These are phyloP conservation scores for Cinnamomum chago DNA, from an alignment of 164 flowering plant genomes.

Conservation along the genomic window DNA sequence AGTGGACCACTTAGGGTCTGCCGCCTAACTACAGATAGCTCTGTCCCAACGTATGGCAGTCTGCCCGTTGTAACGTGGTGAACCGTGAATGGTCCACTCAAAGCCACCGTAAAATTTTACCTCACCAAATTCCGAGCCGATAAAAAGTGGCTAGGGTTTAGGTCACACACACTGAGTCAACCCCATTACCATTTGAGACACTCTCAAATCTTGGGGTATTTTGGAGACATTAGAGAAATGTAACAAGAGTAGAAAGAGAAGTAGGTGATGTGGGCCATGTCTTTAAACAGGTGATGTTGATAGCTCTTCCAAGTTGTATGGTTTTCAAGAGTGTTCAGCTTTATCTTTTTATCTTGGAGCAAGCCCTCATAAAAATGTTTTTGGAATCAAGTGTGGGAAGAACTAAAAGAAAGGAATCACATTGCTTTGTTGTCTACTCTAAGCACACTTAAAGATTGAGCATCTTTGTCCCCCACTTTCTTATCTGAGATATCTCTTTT, in stretches of 20 bases:
- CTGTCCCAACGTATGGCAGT: too few species aligned
- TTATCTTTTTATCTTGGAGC: conserved; percentile 2
- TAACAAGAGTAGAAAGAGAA: too few species aligned
- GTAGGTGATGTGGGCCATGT: background rate
- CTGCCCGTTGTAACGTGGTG: accelerated
- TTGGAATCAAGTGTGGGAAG: conserved; percentile 6
- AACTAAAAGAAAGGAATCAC: conserved; percentile 1
- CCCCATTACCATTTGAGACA: background rate
- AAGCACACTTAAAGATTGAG: background rate
- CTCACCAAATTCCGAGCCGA: too few species aligned
- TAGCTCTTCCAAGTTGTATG: background rate
- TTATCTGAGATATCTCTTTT: conserved; percentile 4
- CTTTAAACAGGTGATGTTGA: background rate
- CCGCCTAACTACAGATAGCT: too few species aligned
- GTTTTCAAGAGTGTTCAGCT: background rate
- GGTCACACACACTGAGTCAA: background rate
- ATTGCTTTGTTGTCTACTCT: conserved; percentile 9
- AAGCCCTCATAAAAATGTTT: conserved; percentile 8
- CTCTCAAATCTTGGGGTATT: background rate
- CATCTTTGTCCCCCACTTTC: background rate
- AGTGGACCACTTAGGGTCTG: too few species aligned
- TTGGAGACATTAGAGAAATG: background rate
- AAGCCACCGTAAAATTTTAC: accelerated
- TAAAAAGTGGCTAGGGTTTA: background rate
- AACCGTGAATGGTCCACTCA: too few species aligned